Conservation (phyloP, 768 basidiomycete genomes). For the Russula emetica region DNA sequence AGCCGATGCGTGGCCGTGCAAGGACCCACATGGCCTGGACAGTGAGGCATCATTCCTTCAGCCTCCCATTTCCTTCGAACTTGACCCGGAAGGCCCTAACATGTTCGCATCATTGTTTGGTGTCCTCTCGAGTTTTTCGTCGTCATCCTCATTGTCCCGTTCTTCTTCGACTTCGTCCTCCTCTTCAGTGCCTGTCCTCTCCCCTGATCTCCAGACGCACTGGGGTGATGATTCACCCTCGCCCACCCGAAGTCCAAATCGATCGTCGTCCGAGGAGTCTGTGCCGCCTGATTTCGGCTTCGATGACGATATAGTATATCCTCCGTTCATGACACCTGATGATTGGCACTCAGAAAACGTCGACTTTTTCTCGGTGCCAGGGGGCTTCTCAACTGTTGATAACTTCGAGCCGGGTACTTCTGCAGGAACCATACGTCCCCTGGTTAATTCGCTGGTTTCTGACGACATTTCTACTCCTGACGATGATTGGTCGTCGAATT, state of each 20-base stretch:
- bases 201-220: conserved; percentile 21
- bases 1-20: not conserved
- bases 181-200: conserved; percentile 29
- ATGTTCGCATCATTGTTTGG: conserved; percentile 36
- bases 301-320: conserved; percentile 12
- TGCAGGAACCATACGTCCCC: conserved; percentile 41
- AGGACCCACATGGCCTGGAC: conserved; percentile 19
- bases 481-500: conserved; percentile 18
- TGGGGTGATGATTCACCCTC: conserved; percentile 15
- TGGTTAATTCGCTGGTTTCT: conserved; percentile 24
- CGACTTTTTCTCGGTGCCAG: conserved; percentile 21
- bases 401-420: conserved; percentile 45
- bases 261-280: conserved; percentile 18
- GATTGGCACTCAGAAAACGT: conserved; percentile 15
- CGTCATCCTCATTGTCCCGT: conserved; percentile 36
- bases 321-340: not conserved
- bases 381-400: conserved; percentile 25
- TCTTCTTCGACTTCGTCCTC: conserved; percentile 32
- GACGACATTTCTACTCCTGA: conserved; percentile 16
- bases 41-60: conserved; percentile 7
- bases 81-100: conserved; percentile 32
- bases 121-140: conserved; percentile 32
- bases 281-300: conserved; percentile 11
- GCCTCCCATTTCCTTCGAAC: conserved; percentile 23
- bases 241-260: conserved; percentile 14